phyloP scores from a whole-genome alignment of 345 rosid genomes.

The Psidium friedrichsthalianum region DNA sequence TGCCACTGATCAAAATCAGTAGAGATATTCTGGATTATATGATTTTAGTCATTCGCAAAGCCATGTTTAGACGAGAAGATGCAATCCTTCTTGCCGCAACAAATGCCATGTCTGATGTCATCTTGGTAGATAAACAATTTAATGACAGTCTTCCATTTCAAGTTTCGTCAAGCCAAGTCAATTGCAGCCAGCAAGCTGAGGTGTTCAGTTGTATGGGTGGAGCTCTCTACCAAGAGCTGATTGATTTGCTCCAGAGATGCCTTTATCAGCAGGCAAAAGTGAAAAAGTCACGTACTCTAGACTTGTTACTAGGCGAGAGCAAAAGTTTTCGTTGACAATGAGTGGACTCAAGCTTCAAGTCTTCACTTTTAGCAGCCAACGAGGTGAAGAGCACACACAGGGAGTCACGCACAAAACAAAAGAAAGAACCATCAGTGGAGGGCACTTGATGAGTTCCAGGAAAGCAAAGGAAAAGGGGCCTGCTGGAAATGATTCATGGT shows the following conservation, averaged over 20 bases:
- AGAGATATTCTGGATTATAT: slow-evolving; percentile 64
- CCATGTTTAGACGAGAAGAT: slow-evolving; percentile 80
- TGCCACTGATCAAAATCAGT: slow-evolving; percentile 61
- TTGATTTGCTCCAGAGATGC: slow-evolving; percentile 79
- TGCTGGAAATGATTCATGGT: too few relatives aligned
- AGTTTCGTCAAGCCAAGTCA: slow-evolving; percentile 87
- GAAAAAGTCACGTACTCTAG: slow-evolving; percentile 53
- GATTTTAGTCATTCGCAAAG: slow-evolving; percentile 69
- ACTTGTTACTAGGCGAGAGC: too few relatives aligned
- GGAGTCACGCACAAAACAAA: too few relatives aligned
- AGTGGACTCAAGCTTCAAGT: too few relatives aligned
- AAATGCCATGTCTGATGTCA: slow-evolving; percentile 41
- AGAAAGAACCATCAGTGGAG: too few relatives aligned
- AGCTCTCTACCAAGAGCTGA: slow-evolving; percentile 55
- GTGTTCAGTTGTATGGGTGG: slow-evolving; percentile 23
- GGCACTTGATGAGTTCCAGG: too few relatives aligned
- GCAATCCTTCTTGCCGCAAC: slow-evolving; percentile 66
- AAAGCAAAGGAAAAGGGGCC: too few relatives aligned
- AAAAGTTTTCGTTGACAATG: too few relatives aligned
- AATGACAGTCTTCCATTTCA: slow-evolving; percentile 39
- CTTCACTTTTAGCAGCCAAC: too few relatives aligned
- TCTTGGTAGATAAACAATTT: slow-evolving; percentile 58
- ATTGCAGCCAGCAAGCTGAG: slow-evolving; percentile 76
- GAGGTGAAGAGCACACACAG: too few relatives aligned
- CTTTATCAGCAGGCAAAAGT: slow-evolving; percentile 79